Evolutionary conservation across 441 rosid genomes (phyloP).

Genomic region (Biscutella laevigata): DNA sequence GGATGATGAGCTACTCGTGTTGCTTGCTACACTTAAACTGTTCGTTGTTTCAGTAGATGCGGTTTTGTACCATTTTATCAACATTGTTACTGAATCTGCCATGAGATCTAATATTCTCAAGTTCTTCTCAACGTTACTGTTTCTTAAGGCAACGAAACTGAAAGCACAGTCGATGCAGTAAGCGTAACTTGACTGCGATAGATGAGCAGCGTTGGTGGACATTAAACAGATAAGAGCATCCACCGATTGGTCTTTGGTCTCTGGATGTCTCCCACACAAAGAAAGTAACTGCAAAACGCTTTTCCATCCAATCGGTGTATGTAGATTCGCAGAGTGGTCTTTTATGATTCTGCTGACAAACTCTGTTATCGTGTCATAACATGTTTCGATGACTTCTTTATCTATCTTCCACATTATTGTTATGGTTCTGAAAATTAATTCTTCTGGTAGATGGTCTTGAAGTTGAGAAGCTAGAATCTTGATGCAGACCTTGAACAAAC

Average conservation of each 20-base stretch:
- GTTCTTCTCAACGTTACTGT: slow-evolving; percentile 70
- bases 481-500: slow-evolving; percentile 58
- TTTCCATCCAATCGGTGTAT: slow-evolving; percentile 70
- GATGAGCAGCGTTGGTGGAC: slow-evolving; percentile 37
- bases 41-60: slow-evolving; percentile 35
- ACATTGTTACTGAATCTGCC: slow-evolving; percentile 48
- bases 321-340: slow-evolving; percentile 52
- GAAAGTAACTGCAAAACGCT: slow-evolving; percentile 62
- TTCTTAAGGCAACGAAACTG: slow-evolving; percentile 61
- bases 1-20: slow-evolving; percentile 46
- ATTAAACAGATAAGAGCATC: slow-evolving; percentile 54
- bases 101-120: slow-evolving; percentile 55
- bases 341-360: slow-evolving; percentile 48
- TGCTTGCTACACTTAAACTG: slow-evolving; percentile 41
- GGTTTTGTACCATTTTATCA: slow-evolving; percentile 49
- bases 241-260: slow-evolving; percentile 65
- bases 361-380: slow-evolving; percentile 47
- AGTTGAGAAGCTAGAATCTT: slow-evolving; percentile 43
- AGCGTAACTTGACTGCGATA: slow-evolving; percentile 47
- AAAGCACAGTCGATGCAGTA: slow-evolving; percentile 74
- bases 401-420: slow-evolving; percentile 83
- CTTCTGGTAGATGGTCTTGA: slow-evolving; percentile 46
- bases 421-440: slow-evolving; percentile 64
- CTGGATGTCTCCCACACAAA: slow-evolving; percentile 56
- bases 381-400: slow-evolving; percentile 69